Conservation (phyloP, 352 stramenopile genomes). For the Phytophthora idaei region DNA sequence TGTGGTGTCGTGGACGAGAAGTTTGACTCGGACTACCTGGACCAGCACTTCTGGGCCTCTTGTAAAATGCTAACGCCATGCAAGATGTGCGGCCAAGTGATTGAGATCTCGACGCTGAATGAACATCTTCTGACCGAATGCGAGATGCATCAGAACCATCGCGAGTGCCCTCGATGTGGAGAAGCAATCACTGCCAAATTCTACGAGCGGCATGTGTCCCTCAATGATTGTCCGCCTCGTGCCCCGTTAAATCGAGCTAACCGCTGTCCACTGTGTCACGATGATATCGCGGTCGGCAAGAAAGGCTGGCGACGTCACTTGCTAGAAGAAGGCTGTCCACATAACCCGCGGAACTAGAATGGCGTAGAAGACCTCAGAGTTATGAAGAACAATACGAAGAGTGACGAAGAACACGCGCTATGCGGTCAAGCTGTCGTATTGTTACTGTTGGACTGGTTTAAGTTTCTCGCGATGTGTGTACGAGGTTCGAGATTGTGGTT, state of each 20-base stretch:
- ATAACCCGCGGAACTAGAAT: slow-evolving; percentile 71
- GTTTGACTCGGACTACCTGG: slow-evolving; percentile 90
- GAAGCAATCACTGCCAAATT: slow-evolving; percentile 88
- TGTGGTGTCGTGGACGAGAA: slow-evolving; percentile 86
- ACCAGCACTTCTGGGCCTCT: slow-evolving; percentile 93
- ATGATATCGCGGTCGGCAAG: slow-evolving; percentile 70
- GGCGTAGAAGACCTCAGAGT: slow-evolving; percentile 16
- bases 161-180: slow-evolving; percentile 76
- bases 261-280: slow-evolving; percentile 84
- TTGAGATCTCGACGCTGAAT: slow-evolving; percentile 90
- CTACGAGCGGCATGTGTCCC: slow-evolving; percentile 78
- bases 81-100: slow-evolving; percentile 93
- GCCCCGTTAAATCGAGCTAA: slow-evolving; percentile 64
- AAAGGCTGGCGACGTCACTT: slow-evolving; percentile 76
- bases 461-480: neutral
- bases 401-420: slow-evolving; percentile 17
- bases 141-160: slow-evolving; percentile 84
- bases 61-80: slow-evolving; percentile 93
- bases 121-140: slow-evolving; percentile 92
- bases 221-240: slow-evolving; percentile 74
- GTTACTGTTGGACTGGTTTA: slow-evolving; percentile 9
- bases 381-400: slow-evolving; percentile 16
- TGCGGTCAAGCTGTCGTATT: too few species aligned
- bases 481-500: neutral
- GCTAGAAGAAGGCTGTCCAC: slow-evolving; percentile 70